Percentiles rank a stretch among this genome's conserved stretches.
phyloP scores from a whole-genome alignment of 768 basidiomycete species.

The Lentinus brumalis region DNA sequence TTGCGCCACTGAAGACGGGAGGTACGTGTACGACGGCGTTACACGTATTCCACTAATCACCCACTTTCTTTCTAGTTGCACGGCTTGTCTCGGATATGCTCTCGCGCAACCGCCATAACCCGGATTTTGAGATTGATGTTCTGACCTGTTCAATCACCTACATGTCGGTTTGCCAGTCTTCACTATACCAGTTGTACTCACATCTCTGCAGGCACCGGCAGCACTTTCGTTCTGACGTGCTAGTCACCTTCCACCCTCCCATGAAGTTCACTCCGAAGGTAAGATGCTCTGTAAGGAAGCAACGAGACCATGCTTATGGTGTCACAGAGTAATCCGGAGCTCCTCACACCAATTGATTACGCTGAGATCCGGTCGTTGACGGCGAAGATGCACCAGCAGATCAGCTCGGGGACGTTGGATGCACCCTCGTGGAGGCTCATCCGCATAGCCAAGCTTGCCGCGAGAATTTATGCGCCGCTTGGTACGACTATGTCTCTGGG shows the following conservation, averaged over 20 bases:
- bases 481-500: slow-evolving; percentile 85
- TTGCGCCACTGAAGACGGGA: slow-evolving; percentile 87
- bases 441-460: slow-evolving; percentile 73
- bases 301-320: background rate
- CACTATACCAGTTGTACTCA: slow-evolving; percentile 10
- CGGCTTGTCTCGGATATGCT: slow-evolving; percentile 80
- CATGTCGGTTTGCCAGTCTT: slow-evolving; percentile 47
- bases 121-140: slow-evolving; percentile 71
- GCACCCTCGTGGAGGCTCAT: slow-evolving; percentile 84
- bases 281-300: background rate
- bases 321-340: slow-evolving; percentile 65
- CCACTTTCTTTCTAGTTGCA: slow-evolving; percentile 52
- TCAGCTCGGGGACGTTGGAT: slow-evolving; percentile 77
- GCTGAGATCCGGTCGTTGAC: slow-evolving; percentile 62
- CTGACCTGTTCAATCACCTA: slow-evolving; percentile 83
- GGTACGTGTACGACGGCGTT: slow-evolving; percentile 42
- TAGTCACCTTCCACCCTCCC: slow-evolving; percentile 80
- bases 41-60: background rate
- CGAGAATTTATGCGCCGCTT: slow-evolving; percentile 83
- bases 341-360: slow-evolving; percentile 68
- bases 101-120: slow-evolving; percentile 64
- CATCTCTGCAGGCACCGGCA: slow-evolving; percentile 65
- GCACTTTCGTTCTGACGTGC: slow-evolving; percentile 85
- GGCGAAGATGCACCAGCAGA: slow-evolving; percentile 61
- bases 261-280: slow-evolving; percentile 68